Conservation (phyloP, 1,284 basidiomycete species). For the Trametes versicolor region DNA sequence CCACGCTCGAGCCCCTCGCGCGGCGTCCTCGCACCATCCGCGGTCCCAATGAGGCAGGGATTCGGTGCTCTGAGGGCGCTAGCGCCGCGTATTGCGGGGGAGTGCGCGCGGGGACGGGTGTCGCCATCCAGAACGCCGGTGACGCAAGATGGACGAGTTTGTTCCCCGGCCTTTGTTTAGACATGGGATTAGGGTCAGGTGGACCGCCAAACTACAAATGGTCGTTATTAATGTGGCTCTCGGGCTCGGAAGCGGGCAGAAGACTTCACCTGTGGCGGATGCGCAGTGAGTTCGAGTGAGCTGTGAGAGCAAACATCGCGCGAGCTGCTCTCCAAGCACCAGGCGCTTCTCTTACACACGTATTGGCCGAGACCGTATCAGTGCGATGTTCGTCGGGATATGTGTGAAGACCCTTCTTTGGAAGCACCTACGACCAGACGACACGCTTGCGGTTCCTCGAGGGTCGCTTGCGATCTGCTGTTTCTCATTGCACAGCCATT, state of each 20-base stretch:
- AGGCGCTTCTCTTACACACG: background rate
- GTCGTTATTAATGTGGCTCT: background rate
- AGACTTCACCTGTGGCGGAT: background rate
- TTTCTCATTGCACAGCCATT: too few species aligned
- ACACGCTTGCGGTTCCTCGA: too few species aligned
- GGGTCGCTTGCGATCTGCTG: too few species aligned
- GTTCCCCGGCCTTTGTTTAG: slow-evolving; percentile 7
- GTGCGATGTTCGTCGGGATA: too few species aligned
- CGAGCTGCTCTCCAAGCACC: background rate
- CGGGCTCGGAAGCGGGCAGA: background rate
- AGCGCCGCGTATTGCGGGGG: slow-evolving; percentile 7
- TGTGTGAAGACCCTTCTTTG: too few species aligned
- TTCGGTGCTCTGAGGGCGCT: slow-evolving; percentile 8
- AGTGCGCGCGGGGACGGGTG: slow-evolving; percentile 4
- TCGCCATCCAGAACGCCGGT: slow-evolving; percentile 27
- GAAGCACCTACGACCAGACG: too few species aligned
- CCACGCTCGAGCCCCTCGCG: slow-evolving; percentile 16
- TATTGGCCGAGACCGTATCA: background rate
- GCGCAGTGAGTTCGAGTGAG: background rate
- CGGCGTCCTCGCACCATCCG: slow-evolving; percentile 22
- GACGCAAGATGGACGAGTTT: slow-evolving; percentile 22
- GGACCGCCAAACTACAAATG: background rate
- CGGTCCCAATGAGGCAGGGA: slow-evolving; percentile 20
- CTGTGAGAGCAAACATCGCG: background rate
- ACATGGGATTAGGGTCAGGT: slow-evolving; percentile 9